Conservation (phyloP, 768 basidiomycete species). For the Gyrodon lividus region DNA sequence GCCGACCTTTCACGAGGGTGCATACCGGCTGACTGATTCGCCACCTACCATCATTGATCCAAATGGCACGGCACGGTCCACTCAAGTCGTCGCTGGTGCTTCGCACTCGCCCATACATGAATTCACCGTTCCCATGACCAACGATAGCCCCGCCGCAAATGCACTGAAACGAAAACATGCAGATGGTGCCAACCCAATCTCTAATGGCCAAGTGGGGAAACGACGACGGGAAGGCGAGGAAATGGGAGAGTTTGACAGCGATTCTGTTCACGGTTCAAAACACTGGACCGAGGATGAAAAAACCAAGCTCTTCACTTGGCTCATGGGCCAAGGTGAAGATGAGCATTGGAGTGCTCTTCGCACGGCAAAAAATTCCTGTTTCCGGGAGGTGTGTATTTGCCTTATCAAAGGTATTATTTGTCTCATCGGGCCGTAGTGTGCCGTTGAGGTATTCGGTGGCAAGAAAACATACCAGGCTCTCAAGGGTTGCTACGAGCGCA, state of each 20-base stretch:
- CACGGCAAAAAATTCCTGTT: conserved; percentile 79
- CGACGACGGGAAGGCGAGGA: conserved; percentile 33
- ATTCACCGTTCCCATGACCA: conserved; percentile 29
- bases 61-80: conserved; percentile 22
- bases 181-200: conserved; percentile 28
- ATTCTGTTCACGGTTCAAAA: conserved; percentile 62
- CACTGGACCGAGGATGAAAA: conserved; percentile 89
- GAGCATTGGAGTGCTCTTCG: conserved; percentile 78
- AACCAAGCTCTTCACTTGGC: conserved; percentile 72
- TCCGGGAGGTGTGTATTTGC: conserved; percentile 58
- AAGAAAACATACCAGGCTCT: conserved; percentile 84
- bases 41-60: conserved; percentile 32
- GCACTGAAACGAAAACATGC: conserved; percentile 47
- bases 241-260: conserved; percentile 27
- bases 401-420: neutral
- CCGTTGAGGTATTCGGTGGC: conserved; percentile 64
- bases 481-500: conserved; percentile 84
- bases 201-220: conserved; percentile 28
- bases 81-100: conserved; percentile 28
- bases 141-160: conserved; percentile 22
- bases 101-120: conserved; percentile 35
- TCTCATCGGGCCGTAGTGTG: conserved; percentile 48
- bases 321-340: conserved; percentile 69
- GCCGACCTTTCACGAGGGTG: conserved; percentile 30
- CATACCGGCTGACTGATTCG: conserved; percentile 31